These are phyloP conservation scores for Yamagishiella unicocca DNA, from an alignment of 139 green algal genomes.

Conservation along the genomic window DNA sequence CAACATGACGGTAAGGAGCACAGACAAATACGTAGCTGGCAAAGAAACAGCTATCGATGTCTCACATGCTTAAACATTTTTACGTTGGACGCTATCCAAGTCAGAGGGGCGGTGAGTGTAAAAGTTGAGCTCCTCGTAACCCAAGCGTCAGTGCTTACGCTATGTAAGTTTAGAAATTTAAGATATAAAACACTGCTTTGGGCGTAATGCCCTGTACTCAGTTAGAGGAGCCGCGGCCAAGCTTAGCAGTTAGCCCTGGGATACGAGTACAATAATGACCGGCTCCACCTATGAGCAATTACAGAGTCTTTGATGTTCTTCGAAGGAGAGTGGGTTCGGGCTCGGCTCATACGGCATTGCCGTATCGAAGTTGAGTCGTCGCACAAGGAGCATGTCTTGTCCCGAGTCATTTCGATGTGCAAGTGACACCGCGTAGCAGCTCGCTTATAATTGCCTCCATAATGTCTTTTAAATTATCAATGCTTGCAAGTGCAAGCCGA, in stretches of 20 bases:
- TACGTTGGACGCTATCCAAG: neutral
- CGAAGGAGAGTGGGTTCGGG: too few relatives aligned
- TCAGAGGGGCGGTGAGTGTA: neutral
- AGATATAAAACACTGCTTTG: neutral
- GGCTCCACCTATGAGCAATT: too few relatives aligned
- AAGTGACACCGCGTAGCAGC: too few relatives aligned
- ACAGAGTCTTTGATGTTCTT: too few relatives aligned
- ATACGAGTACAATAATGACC: too few relatives aligned
- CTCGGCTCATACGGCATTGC: too few relatives aligned
- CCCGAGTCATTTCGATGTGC: too few relatives aligned
- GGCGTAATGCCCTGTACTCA: neutral
- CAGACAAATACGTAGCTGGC: neutral
- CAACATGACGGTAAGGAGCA: neutral
- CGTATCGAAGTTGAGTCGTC: too few relatives aligned
- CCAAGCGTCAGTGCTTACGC: neutral
- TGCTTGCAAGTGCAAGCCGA: too few relatives aligned
- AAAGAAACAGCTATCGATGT: neutral
- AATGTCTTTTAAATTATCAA: too few relatives aligned
- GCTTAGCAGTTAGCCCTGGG: neutral
- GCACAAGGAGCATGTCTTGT: too few relatives aligned
- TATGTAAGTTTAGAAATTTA: neutral
- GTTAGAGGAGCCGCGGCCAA: neutral
- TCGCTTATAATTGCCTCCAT: too few relatives aligned
- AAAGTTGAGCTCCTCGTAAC: neutral
- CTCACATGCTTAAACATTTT: slow-evolving; percentile 29